Evolutionary conservation across 306 rosid genomes (phyloP).

Genomic region (Lathyrus sativus): DNA sequence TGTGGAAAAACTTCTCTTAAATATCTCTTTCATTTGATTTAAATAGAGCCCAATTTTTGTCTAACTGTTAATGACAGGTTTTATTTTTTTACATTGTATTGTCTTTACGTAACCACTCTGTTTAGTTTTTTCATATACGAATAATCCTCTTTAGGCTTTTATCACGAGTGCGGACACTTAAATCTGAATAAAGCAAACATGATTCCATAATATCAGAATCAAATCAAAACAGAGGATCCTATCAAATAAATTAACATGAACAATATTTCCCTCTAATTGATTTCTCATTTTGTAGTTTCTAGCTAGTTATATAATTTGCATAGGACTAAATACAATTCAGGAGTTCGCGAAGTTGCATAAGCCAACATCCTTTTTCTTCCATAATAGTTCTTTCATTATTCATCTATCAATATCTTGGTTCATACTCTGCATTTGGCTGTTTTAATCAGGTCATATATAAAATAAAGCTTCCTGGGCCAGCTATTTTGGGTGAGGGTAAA

Average conservation of each 20-base stretch:
- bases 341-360: not conserved
- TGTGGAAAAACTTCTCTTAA: not conserved
- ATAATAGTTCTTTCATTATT: constrained; percentile 17
- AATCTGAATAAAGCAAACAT: not conserved
- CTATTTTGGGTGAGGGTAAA: constrained; percentile 96
- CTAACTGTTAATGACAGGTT: not conserved
- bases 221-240: not conserved
- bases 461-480: constrained; percentile 97
- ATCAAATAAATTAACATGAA: not conserved
- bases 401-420: not conserved
- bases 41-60: constrained; percentile 3
- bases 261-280: not conserved
- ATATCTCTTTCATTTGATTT: too few species aligned
- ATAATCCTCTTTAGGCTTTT: constrained; percentile 5
- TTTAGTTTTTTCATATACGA: not conserved
- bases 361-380: constrained; percentile 1
- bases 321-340: not conserved
- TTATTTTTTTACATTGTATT: not conserved
- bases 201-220: not conserved
- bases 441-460: constrained; percentile 75
- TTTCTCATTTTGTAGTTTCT: constrained; percentile 1
- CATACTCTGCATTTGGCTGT: constrained; percentile 29
- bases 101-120: not conserved
- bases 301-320: not conserved
- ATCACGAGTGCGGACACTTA: not conserved